Evolutionary conservation across 73 alveolate genomes (phyloP), one percentile per base, ranked within the genome.

Genomic region (Paramecium pentaurelia): DNA sequence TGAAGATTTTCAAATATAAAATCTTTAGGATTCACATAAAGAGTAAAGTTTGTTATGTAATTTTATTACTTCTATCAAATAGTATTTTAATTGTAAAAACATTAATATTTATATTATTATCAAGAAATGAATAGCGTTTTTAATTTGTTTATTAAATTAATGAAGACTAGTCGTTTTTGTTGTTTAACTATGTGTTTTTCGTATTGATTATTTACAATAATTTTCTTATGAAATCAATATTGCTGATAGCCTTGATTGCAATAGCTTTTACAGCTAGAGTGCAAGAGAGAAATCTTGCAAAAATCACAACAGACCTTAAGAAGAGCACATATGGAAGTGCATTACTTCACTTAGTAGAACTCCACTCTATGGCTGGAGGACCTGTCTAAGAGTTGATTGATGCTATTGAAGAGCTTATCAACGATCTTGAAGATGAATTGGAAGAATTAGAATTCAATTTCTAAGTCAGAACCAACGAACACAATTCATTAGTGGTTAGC

Each of bases 381-480:
- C 77, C 91, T 8, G 91, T 80, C 12, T 47, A 80, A 80, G 91
- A 80, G 73, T 80, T 80, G 75, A 49, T 47, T 80, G 91, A 80
- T 47, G 91, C 91, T 45, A 80, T 80, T 80, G 91, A 80, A 80
- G 91, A 80, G 54, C 75, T 80, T 27, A 49, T 80, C 91, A 80
- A 80, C 77, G 91, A 80, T 49, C 58, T 80, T 32, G 73, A 80
- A 28, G 91, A 45, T 2, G 91, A 28, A 45, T 45, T 80, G 27
- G 91, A 80, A 36, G 47, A 80, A 49, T 49, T 80, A 25, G 91
- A 80, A 45, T 80, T 80, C 91, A 47, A 80, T 49, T 80, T 80
- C 91, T 44, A 22, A 42, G 37, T 27, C 9, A 80, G 91, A 80
- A 80, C 91, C 8, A 80, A 80, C n/a, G 91, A 80, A 47, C 91